Base-by-base conservation (phyloP, 495 filamentous ascomycete genomes). In the Penicillium samsonianum region DNA sequence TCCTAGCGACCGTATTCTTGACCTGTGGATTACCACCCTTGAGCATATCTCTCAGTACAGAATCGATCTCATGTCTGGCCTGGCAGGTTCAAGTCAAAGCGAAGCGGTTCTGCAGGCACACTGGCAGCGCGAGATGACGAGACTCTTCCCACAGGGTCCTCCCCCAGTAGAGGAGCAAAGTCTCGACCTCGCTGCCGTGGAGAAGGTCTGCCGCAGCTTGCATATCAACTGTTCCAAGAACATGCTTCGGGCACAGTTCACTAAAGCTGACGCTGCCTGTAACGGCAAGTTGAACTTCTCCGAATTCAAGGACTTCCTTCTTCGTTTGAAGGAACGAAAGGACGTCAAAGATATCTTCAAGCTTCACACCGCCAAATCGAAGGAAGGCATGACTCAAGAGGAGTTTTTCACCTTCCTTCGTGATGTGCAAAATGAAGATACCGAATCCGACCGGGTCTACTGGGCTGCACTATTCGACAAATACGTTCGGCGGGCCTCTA, bases 111-210 rank as follows among this genome's bases (percentile, higher is more conserved):
- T 96, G 37, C 84, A 83, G 49, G 82, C 81, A 33, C 89, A 93
- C 67, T 98, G 94, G 94, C 81, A 84, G 56, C 83, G 80, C n/a
- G 91, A 94, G 69, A 94, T 96, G 88, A 77, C 81, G 6, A 83
- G 84, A 57, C 78, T 87, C 42, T 87, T 84, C 53, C 78, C 79
- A 2, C 77, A 82, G 35, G 80, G 74, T 49, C 63, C 73, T 22
- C 82, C 81, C 55, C 60, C 76, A 2, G 77, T 82, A 0, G 84
- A 86, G 43, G 85, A 86, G 4, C 89, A 90, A 61, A 80, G 76
- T 48, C 84, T 97, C 35, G 87, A 91, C 50, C 83, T 94, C 44
- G 77, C 77, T 28, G 88, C 87, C 4, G 84, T 97, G 25, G 87
- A 90, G 65, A 84, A 85, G 41, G 80, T 97, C 10, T 97, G 93